phyloP scores from a whole-genome alignment of 2,329 filamentous ascomycete species.

The Hypomyces rosellus region DNA sequence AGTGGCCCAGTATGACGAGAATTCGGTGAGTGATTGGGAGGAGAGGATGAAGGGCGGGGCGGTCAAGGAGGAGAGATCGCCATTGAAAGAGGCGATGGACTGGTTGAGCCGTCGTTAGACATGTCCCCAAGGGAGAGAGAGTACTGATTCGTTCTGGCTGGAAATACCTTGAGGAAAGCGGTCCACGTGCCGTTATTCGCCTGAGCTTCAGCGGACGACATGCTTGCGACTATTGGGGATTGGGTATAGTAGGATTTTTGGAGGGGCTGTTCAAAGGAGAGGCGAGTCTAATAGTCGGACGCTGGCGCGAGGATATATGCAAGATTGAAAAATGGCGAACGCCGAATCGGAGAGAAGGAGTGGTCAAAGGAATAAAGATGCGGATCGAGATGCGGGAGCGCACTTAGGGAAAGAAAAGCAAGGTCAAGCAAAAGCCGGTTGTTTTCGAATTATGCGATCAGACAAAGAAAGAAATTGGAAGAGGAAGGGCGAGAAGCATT shows the following conservation, averaged over 20 bases:
- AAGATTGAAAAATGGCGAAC: too few species aligned
- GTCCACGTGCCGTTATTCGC: constrained; percentile 44
- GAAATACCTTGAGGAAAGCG: constrained; percentile 45
- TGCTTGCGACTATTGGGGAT: constrained; percentile 10
- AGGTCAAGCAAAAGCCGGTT: not conserved
- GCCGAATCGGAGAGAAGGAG: not conserved
- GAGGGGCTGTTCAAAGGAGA: not conserved
- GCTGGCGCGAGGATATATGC: too few species aligned
- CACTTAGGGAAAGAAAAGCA: not conserved
- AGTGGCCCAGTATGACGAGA: constrained; percentile 77
- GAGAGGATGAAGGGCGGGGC: constrained; percentile 80
- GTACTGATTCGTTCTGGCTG: not conserved
- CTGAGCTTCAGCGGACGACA: constrained; percentile 27
- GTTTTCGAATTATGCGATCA: too few species aligned
- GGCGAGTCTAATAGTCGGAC: too few species aligned
- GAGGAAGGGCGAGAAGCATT: too few species aligned
- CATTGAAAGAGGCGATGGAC: constrained; percentile 77
- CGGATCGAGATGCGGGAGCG: too few species aligned
- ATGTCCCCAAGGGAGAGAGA: not conserved
- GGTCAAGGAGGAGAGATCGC: constrained; percentile 73
- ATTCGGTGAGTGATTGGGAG: constrained; percentile 70
- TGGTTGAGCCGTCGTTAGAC: constrained; percentile 19
- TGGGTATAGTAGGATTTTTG: not conserved
- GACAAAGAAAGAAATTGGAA: too few species aligned
- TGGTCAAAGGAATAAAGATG: too few species aligned